Percentiles rank a stretch among this genome's conserved stretches.
Conservation (phyloP, 2,329 filamentous ascomycete genomes). For the Orbilia oligospora region DNA sequence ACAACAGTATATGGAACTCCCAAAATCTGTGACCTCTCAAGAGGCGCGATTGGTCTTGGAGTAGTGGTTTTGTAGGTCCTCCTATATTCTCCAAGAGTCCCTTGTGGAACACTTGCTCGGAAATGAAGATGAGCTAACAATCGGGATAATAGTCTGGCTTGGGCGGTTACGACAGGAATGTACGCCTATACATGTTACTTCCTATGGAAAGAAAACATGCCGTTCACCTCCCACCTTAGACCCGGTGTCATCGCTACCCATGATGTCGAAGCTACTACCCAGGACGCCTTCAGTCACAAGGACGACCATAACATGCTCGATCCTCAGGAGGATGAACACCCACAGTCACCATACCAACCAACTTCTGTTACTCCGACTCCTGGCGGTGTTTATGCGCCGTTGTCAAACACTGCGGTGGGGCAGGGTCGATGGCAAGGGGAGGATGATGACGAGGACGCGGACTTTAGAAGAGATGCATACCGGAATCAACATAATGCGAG, state of each 20-base stretch:
- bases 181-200: constrained; percentile 64
- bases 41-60: constrained; percentile 75
- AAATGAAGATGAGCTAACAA: constrained; percentile 1
- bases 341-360: constrained; percentile 42
- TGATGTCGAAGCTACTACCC: constrained; percentile 58
- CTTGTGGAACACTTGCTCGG: background rate
- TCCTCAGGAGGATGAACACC: constrained; percentile 46
- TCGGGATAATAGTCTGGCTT: constrained; percentile 61
- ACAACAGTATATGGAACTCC: constrained; percentile 68
- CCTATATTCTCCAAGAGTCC: background rate
- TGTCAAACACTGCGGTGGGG: constrained; percentile 55
- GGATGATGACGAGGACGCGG: constrained; percentile 55
- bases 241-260: constrained; percentile 30
- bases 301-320: constrained; percentile 56
- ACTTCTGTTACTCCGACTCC: constrained; percentile 28
- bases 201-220: constrained; percentile 61
- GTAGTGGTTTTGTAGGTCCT: constrained; percentile 75
- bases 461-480: constrained; percentile 54
- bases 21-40: constrained; percentile 74
- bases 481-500: constrained; percentile 54
- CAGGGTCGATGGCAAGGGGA: constrained; percentile 58
- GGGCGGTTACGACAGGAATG: constrained; percentile 62
- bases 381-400: constrained; percentile 49
- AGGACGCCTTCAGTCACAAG: constrained; percentile 60
- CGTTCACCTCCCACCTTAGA: constrained; percentile 49